These are phyloP conservation scores for Violaceomyces palustris DNA, from an alignment of 1,284 basidiomycete genomes.

Conservation along the genomic window DNA sequence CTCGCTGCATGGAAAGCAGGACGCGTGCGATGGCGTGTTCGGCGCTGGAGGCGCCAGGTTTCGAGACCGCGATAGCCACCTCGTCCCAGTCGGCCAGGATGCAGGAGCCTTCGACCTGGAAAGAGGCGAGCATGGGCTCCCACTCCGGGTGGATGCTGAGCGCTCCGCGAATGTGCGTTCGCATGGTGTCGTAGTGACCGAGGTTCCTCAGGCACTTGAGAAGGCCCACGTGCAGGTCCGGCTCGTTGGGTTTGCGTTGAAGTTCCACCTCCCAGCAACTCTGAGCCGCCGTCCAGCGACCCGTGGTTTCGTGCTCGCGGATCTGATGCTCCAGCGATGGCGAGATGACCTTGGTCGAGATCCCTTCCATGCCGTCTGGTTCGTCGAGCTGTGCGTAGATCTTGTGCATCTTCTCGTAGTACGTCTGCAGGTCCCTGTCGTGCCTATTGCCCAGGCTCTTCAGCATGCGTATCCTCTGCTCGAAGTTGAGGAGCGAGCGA, in stretches of 20 bases:
- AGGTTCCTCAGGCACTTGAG: constrained; percentile 86
- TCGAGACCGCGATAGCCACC: constrained; percentile 34
- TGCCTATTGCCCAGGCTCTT: constrained; percentile 22
- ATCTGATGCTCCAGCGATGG: constrained; percentile 95
- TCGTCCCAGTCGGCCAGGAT: constrained; percentile 88
- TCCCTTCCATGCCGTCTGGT: constrained; percentile 98
- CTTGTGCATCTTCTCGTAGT: constrained; percentile 88
- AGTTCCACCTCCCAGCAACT: constrained; percentile 99
- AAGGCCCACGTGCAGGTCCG: constrained; percentile 82
- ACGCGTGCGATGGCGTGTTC: constrained; percentile 75
- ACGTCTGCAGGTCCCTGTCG: constrained; percentile 57
- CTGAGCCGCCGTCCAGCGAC: constrained; percentile 95
- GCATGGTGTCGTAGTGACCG: constrained; percentile 93
- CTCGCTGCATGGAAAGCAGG: constrained; percentile 70
- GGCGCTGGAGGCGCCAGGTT: constrained; percentile 60
- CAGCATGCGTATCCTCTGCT: constrained; percentile 58
- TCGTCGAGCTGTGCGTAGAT: constrained; percentile 96
- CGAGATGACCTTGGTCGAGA: constrained; percentile 80
- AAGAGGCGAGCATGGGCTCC: constrained; percentile 72
- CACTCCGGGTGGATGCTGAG: constrained; percentile 80
- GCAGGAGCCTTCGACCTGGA: constrained; percentile 89
- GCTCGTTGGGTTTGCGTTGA: constrained; percentile 81
- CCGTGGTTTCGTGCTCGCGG: constrained; percentile 94
- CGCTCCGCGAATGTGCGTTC: constrained; percentile 90
- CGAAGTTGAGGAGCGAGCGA: constrained; percentile 88